Base-by-base conservation (phyloP, 2,329 filamentous ascomycete species). In the Fusarium heterosporum region DNA sequence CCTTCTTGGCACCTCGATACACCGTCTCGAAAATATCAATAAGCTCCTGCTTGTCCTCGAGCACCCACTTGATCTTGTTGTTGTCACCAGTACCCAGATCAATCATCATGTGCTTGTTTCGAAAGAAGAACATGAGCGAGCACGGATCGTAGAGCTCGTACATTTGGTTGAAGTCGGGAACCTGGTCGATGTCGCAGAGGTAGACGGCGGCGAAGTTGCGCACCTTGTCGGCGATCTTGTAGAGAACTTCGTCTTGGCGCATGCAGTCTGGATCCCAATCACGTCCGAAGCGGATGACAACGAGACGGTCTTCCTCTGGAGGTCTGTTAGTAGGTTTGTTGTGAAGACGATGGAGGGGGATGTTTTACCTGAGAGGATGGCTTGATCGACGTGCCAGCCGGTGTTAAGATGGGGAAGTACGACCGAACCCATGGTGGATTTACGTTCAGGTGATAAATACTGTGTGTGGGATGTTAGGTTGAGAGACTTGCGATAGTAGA, bases 1-100 rank as follows among this genome's bases (percentile, higher is more conserved):
- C 96, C 83, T 99, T 99, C 86, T 97, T 98, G 30, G 96, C 96
- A n/a, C 96, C 96, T 60, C 94, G 90, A 78, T 98, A 99, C 64
- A 99, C 94, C 6, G 94, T 97, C 84, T 99, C 96, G 75, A 98
- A 90, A 70, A 99, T 99, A 80, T 99, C 96, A 74, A 99, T 97
- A 74, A 99, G 84, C 82, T 99, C 96, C 79, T 98, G 95, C 82
- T 99, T 98, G 76, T 99, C 95, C 80, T 98, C 94, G 29, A 80
- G 83, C 46, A 97, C 93, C 90, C 93, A 97, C 77, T 97, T 97
- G 71, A 97, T 84, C 79, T 98, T 98, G 79, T 99, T 99, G 80
- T 99, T 99, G 82, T 99, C 97, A 69, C 96, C 96, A 3, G 96
- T 99, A 45, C 95, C 95, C 72, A 97, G 93, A 87, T 98, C 95